These are phyloP conservation scores for Diaporthe sp. DNA, from an alignment of 2,329 filamentous ascomycete genomes.

Conservation along the genomic window DNA sequence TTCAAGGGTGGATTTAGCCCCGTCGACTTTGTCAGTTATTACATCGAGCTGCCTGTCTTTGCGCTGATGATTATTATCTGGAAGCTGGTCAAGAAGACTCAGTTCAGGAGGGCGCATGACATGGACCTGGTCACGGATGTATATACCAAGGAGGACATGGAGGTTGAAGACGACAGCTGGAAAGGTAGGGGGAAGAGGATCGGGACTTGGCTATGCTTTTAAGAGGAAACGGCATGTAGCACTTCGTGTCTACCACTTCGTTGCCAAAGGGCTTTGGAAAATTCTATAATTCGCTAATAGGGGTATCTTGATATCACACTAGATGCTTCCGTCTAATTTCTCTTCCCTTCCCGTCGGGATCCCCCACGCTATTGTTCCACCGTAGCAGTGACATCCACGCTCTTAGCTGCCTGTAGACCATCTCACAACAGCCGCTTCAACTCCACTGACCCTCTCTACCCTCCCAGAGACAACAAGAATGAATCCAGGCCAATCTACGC, in stretches of 20 bases:
- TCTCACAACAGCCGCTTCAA: not conserved
- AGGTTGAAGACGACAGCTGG: slow-evolving; percentile 29
- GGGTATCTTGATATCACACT: slow-evolving; percentile 24
- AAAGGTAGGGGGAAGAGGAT: slow-evolving; percentile 9
- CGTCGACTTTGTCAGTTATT: slow-evolving; percentile 73
- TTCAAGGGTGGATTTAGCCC: slow-evolving; percentile 70
- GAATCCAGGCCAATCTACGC: slow-evolving; percentile 14
- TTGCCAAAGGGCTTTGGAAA: not conserved
- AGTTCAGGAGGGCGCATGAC: slow-evolving; percentile 37
- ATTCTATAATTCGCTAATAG: slow-evolving; percentile 18
- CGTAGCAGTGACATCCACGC: too few relatives aligned
- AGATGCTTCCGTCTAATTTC: slow-evolving; percentile 4
- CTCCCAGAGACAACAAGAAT: not conserved
- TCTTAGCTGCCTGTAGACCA: not conserved
- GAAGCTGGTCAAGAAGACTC: slow-evolving; percentile 55
- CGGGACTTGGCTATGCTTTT: slow-evolving; percentile 36
- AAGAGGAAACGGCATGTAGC: not conserved
- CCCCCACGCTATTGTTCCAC: not conserved
- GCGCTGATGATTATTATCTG: slow-evolving; percentile 65
- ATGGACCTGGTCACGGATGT: slow-evolving; percentile 45
- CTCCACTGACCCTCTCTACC: too few relatives aligned
- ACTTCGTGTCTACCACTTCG: not conserved
- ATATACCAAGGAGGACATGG: slow-evolving; percentile 39
- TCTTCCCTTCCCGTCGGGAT: not conserved
- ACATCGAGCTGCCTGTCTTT: slow-evolving; percentile 74